Evolutionary conservation across 1,284 basidiomycete genomes (phyloP).

Genomic region (Fistulinella cinereoalba): DNA sequence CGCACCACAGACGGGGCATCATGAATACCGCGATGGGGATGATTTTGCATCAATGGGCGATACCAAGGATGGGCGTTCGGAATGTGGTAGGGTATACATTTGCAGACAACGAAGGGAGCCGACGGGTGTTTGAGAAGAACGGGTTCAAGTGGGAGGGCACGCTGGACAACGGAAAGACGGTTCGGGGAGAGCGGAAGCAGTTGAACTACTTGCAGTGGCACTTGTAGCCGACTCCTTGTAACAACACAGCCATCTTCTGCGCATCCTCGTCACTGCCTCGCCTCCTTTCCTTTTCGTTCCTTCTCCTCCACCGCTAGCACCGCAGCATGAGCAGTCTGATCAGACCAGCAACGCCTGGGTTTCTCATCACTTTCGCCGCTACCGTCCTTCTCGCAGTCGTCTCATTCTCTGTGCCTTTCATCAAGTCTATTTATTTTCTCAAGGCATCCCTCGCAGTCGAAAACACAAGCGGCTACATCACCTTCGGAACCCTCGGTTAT

Average conservation of each 20-base stretch:
- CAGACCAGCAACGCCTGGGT: constrained; percentile 82
- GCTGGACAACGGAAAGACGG: constrained; percentile 37
- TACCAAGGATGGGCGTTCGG: constrained; percentile 55
- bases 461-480: constrained; percentile 58
- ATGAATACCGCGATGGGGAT: constrained; percentile 58
- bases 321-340: constrained; percentile 53
- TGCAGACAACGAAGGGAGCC: constrained; percentile 53
- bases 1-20: constrained; percentile 61
- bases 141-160: constrained; percentile 49
- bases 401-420: constrained; percentile 81
- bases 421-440: constrained; percentile 85
- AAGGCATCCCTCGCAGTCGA: constrained; percentile 60
- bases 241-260: constrained; percentile 27
- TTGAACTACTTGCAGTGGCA: constrained; percentile 19
- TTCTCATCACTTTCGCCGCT: constrained; percentile 72
- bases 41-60: constrained; percentile 53
- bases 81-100: constrained; percentile 46
- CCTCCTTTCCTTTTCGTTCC: too few species aligned
- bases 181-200: constrained; percentile 32
- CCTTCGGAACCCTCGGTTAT: constrained; percentile 84
- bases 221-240: background rate
- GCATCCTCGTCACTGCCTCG: too few species aligned
- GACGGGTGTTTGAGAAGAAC: constrained; percentile 61
- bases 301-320: background rate
- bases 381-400: constrained; percentile 76